A percentile compares a stretch with the other conserved stretches of the same genome.
These are phyloP conservation scores for Lactarius sanguifluus DNA, from an alignment of 768 basidiomycete species.

Conservation along the genomic window DNA sequence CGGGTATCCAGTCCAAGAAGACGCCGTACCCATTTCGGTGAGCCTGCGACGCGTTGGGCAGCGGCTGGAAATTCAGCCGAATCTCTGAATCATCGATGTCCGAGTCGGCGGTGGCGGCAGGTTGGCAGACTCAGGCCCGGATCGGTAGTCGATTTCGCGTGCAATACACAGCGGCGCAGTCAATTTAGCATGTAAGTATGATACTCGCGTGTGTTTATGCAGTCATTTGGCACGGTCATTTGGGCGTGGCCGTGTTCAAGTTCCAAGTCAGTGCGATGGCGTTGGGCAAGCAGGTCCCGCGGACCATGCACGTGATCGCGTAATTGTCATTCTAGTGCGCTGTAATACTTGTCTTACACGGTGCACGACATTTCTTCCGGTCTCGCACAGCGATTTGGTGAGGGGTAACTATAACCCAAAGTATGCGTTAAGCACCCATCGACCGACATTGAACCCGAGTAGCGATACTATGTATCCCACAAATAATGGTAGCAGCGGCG, in stretches of 20 bases:
- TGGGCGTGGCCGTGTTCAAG: neutral
- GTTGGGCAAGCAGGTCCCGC: too few relatives aligned
- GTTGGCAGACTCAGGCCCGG: neutral
- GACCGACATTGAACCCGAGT: slow-evolving; percentile 88
- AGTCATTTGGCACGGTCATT: neutral
- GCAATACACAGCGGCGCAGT: neutral
- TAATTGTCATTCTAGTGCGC: too few relatives aligned
- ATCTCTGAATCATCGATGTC: too few relatives aligned
- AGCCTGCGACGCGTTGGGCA: too few relatives aligned
- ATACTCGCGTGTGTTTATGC: neutral
- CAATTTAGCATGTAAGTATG: too few relatives aligned
- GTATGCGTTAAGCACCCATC: slow-evolving; percentile 75
- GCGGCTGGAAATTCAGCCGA: too few relatives aligned
- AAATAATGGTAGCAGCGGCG: slow-evolving; percentile 85
- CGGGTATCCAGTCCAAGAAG: too few relatives aligned
- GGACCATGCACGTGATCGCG: neutral
- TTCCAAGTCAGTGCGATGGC: too few relatives aligned
- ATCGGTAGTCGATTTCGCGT: neutral
- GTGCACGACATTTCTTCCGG: neutral
- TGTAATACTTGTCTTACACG: neutral
- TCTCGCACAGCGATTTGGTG: neutral
- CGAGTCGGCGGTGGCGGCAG: too few relatives aligned
- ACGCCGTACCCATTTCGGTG: too few relatives aligned
- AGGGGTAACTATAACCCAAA: slow-evolving; percentile 48
- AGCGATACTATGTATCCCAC: slow-evolving; percentile 83